Base-by-base conservation (phyloP, 805 yeast species). In the Metschnikowia kunwiensis region DNA sequence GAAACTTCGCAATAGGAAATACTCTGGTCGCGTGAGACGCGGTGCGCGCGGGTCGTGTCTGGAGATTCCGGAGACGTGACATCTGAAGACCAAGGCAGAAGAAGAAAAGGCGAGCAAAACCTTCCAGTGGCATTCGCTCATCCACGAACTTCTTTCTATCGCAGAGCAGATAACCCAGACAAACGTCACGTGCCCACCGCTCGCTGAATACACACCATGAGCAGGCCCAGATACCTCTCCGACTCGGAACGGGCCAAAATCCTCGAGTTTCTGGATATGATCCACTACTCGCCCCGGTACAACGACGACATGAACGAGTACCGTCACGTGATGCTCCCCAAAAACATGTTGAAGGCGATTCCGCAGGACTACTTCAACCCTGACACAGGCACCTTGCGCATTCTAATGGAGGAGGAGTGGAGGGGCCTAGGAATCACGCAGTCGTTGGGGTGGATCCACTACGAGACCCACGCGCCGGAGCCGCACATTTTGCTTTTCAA, bases 401-500 rank as follows among this genome's bases (percentile, higher is more conserved):
- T 93, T 28, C 67, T 93, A 25, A 63, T 84, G 32, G 99, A 93
- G 60, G 97, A 93, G 49, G 99, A 93, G 63, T 93, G 99, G 99
- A 75, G 99, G 60, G 97, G 97, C 1, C 68, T 93, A 32, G 99
- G 99, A 2, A 88, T 93, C 53, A 93, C 97, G 5, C 99, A 93
- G 61, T 85, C 95, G 24, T 69, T 93, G 43, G 98, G 98, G 1
- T 93, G 98, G 98, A 93, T 75, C 36, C 98, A 93, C 61, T 93
- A 91, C 57, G 98, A 93, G 55, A 89, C 96, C 27, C 98, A 93
- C 60, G 74, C 97, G 1, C 99, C 99, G 28, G 99, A 93, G 62
- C 99, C 99, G 17, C 98, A 93, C 58, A 93, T 93, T 43, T 68
- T 93, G 44, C 70, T 93, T 43, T 93, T 93, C 53, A 73, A 70